Evolutionary conservation across 495 filamentous ascomycete species (phyloP), one percentile per base, ranked within the genome.

Genomic region (Aspergillus avenaceus): DNA sequence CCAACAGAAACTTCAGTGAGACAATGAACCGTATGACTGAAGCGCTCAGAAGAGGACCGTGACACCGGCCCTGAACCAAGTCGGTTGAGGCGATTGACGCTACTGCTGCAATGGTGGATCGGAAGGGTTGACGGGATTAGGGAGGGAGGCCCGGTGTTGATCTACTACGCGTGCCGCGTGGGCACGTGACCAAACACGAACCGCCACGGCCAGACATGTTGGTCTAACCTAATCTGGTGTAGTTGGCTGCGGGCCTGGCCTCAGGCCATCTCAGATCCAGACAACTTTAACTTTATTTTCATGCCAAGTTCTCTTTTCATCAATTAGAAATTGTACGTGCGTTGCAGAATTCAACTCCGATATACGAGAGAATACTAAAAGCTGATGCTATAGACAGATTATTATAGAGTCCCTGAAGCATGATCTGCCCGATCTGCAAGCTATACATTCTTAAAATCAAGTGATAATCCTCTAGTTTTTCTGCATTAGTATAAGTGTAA

Each of bases 341-440:
- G n/a, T n/a, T n/a, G n/a, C n/a, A n/a, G n/a, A n/a, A n/a, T n/a
- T n/a, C n/a, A n/a, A n/a, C n/a, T n/a, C n/a, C n/a, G n/a, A n/a
- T n/a, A n/a, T n/a, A n/a, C n/a, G n/a, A n/a, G n/a, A n/a, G n/a
- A n/a, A n/a, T n/a, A n/a, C n/a, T n/a, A 16, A 81, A 67, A 0
- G 49, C 43, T 16, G 59, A 19, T 0, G 60, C 41, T 8, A 81
- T 51, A 1, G 71, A 75, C 0, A 78, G 77, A 56, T 81, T 83
- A 24, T 70, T 67, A 38, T 63, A 64, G 26, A 83, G 55, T 52
- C 81, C 76, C 44, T 72, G 68, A n/a, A n/a, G n/a, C n/a, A n/a
- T n/a, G 67, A 21, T 71, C 59, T 13, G 55, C 58, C 13, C n/a
- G n/a, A n/a, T n/a, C n/a, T n/a, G n/a, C n/a, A n/a, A n/a, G n/a